A percentile compares a stretch with the other conserved stretches of the same genome.
These are phyloP conservation scores for Helicostylum pulchrum DNA, from an alignment of 192 early-diverging fungal species.

Conservation along the genomic window DNA sequence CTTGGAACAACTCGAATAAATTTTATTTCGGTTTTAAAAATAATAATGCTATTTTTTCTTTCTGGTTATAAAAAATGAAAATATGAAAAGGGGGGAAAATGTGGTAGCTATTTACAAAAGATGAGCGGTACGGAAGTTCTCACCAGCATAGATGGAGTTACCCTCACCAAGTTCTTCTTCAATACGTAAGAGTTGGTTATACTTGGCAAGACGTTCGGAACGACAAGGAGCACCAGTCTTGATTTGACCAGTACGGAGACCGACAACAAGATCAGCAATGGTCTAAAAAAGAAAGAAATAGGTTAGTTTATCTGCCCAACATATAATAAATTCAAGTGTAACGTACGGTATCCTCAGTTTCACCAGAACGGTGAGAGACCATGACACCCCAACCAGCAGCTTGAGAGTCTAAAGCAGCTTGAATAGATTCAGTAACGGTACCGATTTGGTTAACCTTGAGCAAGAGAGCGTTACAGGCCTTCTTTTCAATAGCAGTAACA, in stretches of 20 bases:
- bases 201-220: constrained; percentile 96
- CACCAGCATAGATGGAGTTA: constrained; percentile 90
- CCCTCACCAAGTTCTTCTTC: constrained; percentile 90
- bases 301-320: too few species aligned
- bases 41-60: too few species aligned
- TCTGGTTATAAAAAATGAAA: background rate
- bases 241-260: constrained; percentile 93
- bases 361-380: constrained; percentile 98
- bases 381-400: constrained; percentile 96
- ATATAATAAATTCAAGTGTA: too few species aligned
- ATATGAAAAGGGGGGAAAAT: background rate
- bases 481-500: constrained; percentile 83
- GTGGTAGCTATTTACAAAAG: constrained; percentile 44
- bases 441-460: constrained; percentile 99
- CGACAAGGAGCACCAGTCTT: constrained; percentile 99
- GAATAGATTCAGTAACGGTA: constrained; percentile 92
- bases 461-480: constrained; percentile 89
- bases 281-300: constrained; percentile 26
- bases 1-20: too few species aligned
- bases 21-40: too few species aligned
- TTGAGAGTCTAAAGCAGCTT: constrained; percentile 72
- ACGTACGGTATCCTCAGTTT: constrained; percentile 85
- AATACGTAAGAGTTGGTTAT: constrained; percentile 97
- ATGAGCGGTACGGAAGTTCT: constrained; percentile 78
- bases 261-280: constrained; percentile 96